Evolutionary conservation across 352 stramenopile genomes (phyloP), one percentile per base, ranked within the genome.

Genomic region (Globisporangium iwayamae): DNA sequence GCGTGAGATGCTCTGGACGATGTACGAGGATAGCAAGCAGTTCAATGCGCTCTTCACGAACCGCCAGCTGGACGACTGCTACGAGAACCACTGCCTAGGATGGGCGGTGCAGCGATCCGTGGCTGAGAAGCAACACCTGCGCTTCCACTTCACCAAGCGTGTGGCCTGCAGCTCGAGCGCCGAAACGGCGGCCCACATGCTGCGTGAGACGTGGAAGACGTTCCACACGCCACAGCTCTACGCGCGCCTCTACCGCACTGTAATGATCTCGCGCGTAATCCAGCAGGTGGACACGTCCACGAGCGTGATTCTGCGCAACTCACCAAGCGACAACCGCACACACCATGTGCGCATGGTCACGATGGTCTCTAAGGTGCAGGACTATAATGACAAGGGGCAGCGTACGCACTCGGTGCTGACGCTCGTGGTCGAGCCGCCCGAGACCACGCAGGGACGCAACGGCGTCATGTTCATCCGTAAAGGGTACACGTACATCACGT

Each of bases 401-500:
- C 67, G 63, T 14, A 66, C 60, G 11, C 66, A 72, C 28, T 71
- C 67, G 9, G 72, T 78, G 22, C 56, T 78, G 18, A 72, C 65
- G 32, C 59, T 76, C 11, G 72, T 83, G 18, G 39, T 77, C 28
- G 58, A 68, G 0, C 72, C 74, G 4, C 70, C 72, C 11, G 65
- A 76, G 16, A 65, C 69, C 41, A 67, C 61, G 11, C 62, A 67
- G n/a, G 71, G 70, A 30, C 53, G 51, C n/a, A 71, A 73, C 30
- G 70, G 70, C 9, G 65, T 80, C n/a, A 48, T 73, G 20, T 80
- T 78, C 60, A 67, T 83, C 38, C 67, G 67, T 22, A 62, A 78
- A 13, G 72, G 67, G 20, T 80, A 69, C 63, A 83, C 75, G 28
- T 83, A 82, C 56, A 76, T 83, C 45, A 67, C 62, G n/a, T 79